Evolutionary conservation across 192 early-diverging fungal genomes (phyloP).

Genomic region (Phycomyces nitens): DNA sequence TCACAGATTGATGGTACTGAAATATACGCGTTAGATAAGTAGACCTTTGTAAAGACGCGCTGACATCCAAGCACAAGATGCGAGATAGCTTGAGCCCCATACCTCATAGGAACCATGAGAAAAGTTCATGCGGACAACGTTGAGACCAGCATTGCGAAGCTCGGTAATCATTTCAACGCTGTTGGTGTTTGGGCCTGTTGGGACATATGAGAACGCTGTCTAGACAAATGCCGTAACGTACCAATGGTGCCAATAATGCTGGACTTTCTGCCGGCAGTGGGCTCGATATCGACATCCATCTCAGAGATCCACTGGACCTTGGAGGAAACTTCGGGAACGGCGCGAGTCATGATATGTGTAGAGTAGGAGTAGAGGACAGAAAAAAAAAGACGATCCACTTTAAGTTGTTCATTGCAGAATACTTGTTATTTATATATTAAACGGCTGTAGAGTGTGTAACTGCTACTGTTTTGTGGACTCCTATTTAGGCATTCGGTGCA

Average conservation of each 20-base stretch:
- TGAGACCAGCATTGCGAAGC: conserved; percentile 75
- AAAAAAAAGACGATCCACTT: no score
- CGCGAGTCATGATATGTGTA: no score
- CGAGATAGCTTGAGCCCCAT: not conserved
- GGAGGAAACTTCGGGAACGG: conserved; percentile 40
- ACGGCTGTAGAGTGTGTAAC: no score
- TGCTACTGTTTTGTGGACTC: no score
- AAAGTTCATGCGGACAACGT: conserved; percentile 81
- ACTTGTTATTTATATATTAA: no score
- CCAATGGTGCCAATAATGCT: conserved; percentile 84
- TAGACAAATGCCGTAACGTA: conserved; percentile 16
- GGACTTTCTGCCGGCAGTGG: conserved; percentile 63
- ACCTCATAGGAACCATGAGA: conserved; percentile 59
- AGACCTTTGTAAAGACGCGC: no score
- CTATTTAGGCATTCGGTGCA: no score
- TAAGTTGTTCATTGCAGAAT: no score
- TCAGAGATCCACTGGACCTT: conserved; percentile 74
- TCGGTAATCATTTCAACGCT: conserved; percentile 70
- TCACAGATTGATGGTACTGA: conserved; percentile 61
- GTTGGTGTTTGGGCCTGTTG: conserved; percentile 70
- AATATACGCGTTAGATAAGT: no score
- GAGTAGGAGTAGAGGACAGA: no score
- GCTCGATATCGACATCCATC: conserved; percentile 60
- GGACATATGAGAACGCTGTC: not conserved
- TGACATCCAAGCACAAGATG: not conserved